A percentile compares a stretch with the other conserved stretches of the same genome.
These are phyloP conservation scores for Capronia coronata DNA, from an alignment of 2,329 filamentous ascomycete genomes.

Conservation along the genomic window DNA sequence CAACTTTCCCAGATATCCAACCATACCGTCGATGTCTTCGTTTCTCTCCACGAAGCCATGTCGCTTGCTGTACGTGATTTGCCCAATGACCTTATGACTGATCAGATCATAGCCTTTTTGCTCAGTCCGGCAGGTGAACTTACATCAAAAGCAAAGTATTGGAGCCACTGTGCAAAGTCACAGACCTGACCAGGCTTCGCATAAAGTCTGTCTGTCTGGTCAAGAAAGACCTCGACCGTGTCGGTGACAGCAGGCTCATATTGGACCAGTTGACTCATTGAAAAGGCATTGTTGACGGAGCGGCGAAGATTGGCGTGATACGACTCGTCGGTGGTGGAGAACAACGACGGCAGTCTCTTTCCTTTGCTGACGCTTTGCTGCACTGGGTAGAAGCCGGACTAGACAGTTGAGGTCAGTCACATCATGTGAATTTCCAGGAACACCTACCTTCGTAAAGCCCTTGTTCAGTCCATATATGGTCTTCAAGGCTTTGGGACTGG, in stretches of 20 bases:
- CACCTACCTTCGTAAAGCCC: slow-evolving; percentile 63
- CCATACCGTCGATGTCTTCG: slow-evolving; percentile 34
- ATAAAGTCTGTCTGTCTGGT: slow-evolving; percentile 53
- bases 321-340: slow-evolving; percentile 64
- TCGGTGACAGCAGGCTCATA: slow-evolving; percentile 69
- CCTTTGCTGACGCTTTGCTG: slow-evolving; percentile 68
- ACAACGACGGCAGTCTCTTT: slow-evolving; percentile 62
- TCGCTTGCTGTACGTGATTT: slow-evolving; percentile 35
- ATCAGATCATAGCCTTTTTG: background rate
- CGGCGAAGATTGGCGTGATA: slow-evolving; percentile 70
- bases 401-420: background rate
- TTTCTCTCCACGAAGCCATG: slow-evolving; percentile 34
- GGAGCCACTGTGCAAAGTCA: slow-evolving; percentile 40
- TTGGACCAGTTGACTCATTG: slow-evolving; percentile 25
- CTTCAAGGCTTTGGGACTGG: slow-evolving; percentile 65
- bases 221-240: slow-evolving; percentile 64
- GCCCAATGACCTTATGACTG: slow-evolving; percentile 29
- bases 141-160: slow-evolving; percentile 36
- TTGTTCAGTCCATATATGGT: slow-evolving; percentile 77
- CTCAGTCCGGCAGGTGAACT: background rate
- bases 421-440: background rate
- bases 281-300: slow-evolving; percentile 67
- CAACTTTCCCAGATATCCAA: slow-evolving; percentile 33
- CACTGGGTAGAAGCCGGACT: slow-evolving; percentile 76
- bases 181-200: slow-evolving; percentile 30